These are phyloP conservation scores for Senna tora DNA, from an alignment of 306 rosid species.

Conservation along the genomic window DNA sequence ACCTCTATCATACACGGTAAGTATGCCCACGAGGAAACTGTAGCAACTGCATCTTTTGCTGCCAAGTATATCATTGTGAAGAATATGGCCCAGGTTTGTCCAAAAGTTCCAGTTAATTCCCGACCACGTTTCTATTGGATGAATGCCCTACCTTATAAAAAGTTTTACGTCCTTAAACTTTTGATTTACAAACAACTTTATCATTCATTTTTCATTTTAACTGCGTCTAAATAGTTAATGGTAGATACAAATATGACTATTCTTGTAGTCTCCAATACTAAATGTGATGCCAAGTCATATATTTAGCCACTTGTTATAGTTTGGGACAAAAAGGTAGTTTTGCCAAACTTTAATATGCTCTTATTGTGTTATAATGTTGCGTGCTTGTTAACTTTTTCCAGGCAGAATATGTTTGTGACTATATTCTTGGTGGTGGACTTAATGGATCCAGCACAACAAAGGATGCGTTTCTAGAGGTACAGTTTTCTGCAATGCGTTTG, in stretches of 20 bases:
- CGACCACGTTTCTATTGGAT: conserved; percentile 18
- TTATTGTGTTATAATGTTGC: conserved; percentile 13
- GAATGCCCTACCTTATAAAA: neutral
- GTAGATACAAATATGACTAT: too few relatives aligned
- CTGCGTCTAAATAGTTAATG: too few relatives aligned
- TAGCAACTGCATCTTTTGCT: conserved; percentile 98
- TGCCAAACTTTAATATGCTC: too few relatives aligned
- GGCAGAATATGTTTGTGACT: conserved; percentile 94
- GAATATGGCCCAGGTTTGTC: conserved; percentile 83
- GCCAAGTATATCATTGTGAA: conserved; percentile 82
- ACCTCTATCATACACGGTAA: conserved; percentile 93
- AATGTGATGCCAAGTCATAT: too few relatives aligned
- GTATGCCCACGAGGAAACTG: conserved; percentile 92
- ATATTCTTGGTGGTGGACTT: conserved; percentile 80
- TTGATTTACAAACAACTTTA: too few relatives aligned
- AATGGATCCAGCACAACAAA: conserved; percentile 93
- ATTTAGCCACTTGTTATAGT: too few relatives aligned
- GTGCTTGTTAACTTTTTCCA: conserved; percentile 41
- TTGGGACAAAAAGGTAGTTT: too few relatives aligned
- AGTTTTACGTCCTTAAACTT: too few relatives aligned
- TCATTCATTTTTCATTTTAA: too few relatives aligned
- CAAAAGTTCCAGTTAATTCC: conserved; percentile 30
- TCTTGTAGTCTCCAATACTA: too few relatives aligned
- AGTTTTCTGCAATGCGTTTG: conserved; percentile 17
- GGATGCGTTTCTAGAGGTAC: conserved; percentile 81